phyloP scores from a whole-genome alignment of 495 filamentous ascomycete genomes.

The Trichocladium uniseriatum region DNA sequence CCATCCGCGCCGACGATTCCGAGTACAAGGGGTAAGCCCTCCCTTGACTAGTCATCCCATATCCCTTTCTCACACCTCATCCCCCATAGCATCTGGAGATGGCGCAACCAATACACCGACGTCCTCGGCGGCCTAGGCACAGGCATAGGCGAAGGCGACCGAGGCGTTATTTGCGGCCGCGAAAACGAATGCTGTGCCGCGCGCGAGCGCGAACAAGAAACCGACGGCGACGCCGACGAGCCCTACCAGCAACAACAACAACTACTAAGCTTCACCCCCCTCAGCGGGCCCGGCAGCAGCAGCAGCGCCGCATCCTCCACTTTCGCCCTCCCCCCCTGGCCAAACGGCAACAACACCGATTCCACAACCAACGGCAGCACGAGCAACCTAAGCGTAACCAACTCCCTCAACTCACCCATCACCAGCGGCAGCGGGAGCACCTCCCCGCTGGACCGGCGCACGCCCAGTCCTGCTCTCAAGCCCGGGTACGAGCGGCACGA shows the following conservation, averaged over 20 bases:
- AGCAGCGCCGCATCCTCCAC: constrained; percentile 3
- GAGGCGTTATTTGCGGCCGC: constrained; percentile 76
- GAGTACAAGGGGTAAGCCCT: constrained; percentile 50
- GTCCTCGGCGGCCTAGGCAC: constrained; percentile 73
- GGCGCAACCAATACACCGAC: constrained; percentile 77
- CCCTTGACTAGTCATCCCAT: background rate
- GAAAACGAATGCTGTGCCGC: constrained; percentile 60
- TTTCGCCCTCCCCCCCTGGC: background rate
- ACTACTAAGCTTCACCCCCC: background rate
- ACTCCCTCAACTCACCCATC: background rate
- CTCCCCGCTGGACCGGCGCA: constrained; percentile 16
- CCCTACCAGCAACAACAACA: background rate
- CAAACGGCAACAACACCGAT: background rate
- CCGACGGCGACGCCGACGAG: constrained; percentile 62
- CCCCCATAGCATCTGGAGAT: constrained; percentile 62
- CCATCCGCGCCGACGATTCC: constrained; percentile 56
- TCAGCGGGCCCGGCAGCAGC: background rate
- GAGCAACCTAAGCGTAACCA: no score
- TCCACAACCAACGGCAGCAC: background rate
- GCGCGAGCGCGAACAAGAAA: constrained; percentile 65
- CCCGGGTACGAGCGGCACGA: constrained; percentile 74
- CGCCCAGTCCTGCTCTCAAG: constrained; percentile 36
- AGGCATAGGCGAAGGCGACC: constrained; percentile 78
- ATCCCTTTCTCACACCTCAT: background rate
- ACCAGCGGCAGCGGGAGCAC: constrained; percentile 8